Conservation (phyloP, 345 rosid genomes). For the Pelargonium nanum region DNA sequence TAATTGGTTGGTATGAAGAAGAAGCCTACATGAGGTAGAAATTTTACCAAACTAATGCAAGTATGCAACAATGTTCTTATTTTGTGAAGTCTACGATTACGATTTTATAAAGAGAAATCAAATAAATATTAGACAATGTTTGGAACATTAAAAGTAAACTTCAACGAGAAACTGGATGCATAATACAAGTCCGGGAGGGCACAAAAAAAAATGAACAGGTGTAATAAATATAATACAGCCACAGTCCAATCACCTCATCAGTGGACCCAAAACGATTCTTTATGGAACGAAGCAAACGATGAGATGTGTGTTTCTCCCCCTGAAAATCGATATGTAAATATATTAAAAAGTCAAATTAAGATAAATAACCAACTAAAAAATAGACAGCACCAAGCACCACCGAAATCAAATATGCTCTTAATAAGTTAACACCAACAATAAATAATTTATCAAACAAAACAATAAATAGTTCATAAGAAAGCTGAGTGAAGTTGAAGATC, state of each 20-base stretch:
- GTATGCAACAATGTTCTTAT: neutral
- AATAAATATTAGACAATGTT: too few species aligned
- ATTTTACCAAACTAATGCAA: neutral
- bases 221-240: neutral
- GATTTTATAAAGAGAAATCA: too few species aligned
- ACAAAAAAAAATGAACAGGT: neutral
- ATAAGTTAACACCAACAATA: too few species aligned
- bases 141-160: too few species aligned
- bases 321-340: constrained; percentile 15
- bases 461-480: too few species aligned
- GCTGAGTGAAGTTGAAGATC: too few species aligned
- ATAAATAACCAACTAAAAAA: neutral
- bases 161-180: neutral
- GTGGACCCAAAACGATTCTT: constrained; percentile 93
- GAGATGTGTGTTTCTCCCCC: constrained; percentile 80
- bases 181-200: neutral
- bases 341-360: neutral
- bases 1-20: neutral
- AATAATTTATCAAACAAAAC: too few species aligned
- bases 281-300: constrained; percentile 86
- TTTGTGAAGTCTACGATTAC: too few species aligned
- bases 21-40: neutral
- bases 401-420: too few species aligned
- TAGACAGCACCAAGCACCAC: neutral
- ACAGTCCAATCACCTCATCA: constrained; percentile 52